Conservation (phyloP, 2,329 filamentous ascomycete species). For the Apiospora phragmitis region DNA sequence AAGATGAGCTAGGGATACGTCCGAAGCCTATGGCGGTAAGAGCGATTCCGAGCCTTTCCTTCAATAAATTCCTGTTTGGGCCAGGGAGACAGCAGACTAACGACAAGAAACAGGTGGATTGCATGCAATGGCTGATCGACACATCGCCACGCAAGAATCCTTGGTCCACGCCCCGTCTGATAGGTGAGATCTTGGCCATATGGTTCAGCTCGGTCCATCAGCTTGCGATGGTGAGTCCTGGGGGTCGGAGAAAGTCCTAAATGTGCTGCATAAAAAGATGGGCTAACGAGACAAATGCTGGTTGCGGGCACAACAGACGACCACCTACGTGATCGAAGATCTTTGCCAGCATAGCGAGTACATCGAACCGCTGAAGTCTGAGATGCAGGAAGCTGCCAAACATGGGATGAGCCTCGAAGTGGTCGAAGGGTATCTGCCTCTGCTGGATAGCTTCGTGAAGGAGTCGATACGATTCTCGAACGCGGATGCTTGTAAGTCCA, state of each 20-base stretch:
- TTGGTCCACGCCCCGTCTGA: not conserved
- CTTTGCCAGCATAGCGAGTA: not conserved
- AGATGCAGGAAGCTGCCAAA: not conserved
- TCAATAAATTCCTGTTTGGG: no score
- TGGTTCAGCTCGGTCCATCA: constrained; percentile 11
- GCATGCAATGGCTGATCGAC: constrained; percentile 10
- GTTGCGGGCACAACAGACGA: not conserved
- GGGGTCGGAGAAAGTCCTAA: not conserved
- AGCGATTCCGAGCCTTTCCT: no score
- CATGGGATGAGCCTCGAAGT: not conserved
- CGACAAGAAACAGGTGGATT: not conserved
- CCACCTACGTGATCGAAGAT: constrained; percentile 5
- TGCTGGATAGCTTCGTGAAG: constrained; percentile 10
- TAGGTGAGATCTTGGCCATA: constrained; percentile 7
- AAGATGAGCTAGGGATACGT: not conserved
- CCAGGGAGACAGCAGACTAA: no score
- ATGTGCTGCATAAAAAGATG: not conserved
- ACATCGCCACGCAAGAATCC: constrained; percentile 6
- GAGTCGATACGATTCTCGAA: constrained; percentile 1
- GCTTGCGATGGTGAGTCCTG: not conserved
- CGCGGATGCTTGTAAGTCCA: not conserved
- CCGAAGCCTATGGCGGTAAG: not conserved
- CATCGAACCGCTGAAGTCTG: not conserved
- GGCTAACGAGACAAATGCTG: not conserved
- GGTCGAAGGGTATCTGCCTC: not conserved